A percentile compares a stretch with the other conserved stretches of the same genome.
phyloP scores from a whole-genome alignment of 2,329 filamentous ascomycete species.

The Hypoxylon sp. region DNA sequence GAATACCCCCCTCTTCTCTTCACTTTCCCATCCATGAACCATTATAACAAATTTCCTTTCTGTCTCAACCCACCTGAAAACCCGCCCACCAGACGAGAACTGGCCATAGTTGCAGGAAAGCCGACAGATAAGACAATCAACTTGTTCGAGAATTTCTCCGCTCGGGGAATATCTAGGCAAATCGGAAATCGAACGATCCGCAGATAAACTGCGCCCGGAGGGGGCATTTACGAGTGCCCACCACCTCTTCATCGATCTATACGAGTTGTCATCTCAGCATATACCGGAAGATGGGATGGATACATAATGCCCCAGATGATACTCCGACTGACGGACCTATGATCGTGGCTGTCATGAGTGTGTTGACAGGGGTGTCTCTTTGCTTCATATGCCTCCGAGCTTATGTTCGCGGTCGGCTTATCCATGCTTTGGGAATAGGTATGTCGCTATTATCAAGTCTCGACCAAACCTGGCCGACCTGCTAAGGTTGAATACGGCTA shows the following conservation, averaged over 20 bases:
- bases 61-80: not conserved
- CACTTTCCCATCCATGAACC: not conserved
- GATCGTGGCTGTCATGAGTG: constrained; percentile 12
- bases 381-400: constrained; percentile 32
- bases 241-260: not conserved
- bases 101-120: not conserved
- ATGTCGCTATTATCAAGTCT: not conserved
- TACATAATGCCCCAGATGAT: constrained; percentile 31
- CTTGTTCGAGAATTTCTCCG: not conserved
- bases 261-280: not conserved
- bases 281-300: constrained; percentile 27
- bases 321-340: constrained; percentile 29
- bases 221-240: not conserved
- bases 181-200: not conserved
- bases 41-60: not conserved
- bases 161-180: not conserved
- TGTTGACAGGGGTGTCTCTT: constrained; percentile 25
- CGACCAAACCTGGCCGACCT: not conserved
- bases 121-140: not conserved
- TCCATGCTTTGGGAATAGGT: constrained; percentile 31
- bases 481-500: constrained; percentile 15
- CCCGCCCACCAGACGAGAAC: not conserved
- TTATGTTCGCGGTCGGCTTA: constrained; percentile 32
- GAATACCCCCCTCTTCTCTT: not conserved
- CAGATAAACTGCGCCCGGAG: not conserved